Evolutionary conservation across 768 basidiomycete species (phyloP), one percentile per base, ranked within the genome.

Genomic region (Saitozyma sp.): DNA sequence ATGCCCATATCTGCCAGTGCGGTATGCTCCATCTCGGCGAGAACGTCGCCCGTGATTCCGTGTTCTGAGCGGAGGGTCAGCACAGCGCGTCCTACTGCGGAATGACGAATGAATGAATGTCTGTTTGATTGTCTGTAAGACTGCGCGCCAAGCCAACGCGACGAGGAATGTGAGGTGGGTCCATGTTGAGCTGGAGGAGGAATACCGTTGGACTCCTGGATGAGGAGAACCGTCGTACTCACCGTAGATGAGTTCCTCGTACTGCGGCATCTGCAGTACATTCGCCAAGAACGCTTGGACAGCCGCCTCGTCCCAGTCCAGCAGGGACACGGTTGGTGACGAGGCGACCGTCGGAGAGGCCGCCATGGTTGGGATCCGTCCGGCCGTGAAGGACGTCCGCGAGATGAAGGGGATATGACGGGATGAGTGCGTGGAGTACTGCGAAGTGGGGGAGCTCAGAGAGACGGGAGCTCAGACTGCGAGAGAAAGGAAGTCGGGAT

Each of bases 41-140:
- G 84, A 1, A 91, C 86, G 66, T 97, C 93, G 59, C 96, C 96
- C 16, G 89, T 88, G 67, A 99, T 91, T 65, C 86, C 89, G 79
- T 99, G 90, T 76, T 93, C 95, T 95, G 75, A 29, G 29, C 29
- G 29, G 29, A 29, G 29, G 48, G 42, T 50, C 42, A 66, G 14
- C 40, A 50, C 8, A 29, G 37, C 41, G 40, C 53, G 19, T 45
- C 41, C n/a, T 14, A 7, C 16, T 11, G 46, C n/a, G 55, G 19
- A 50, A 39, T 17, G 37, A n/a, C n/a, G 38, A 67, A 20, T 49
- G 9, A 45, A 6, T 42, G 29, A 2, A 7, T 53, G n/a, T n/a
- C 7, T 7, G 29, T 29, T 29, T 29, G n/a, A n/a, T n/a, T n/a
- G n/a, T n/a, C n/a, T n/a, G n/a, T n/a, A n/a, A n/a, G n/a, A 29